phyloP scores from a whole-genome alignment of 2,329 filamentous ascomycete species.

The Ophiostoma angusticollis region DNA sequence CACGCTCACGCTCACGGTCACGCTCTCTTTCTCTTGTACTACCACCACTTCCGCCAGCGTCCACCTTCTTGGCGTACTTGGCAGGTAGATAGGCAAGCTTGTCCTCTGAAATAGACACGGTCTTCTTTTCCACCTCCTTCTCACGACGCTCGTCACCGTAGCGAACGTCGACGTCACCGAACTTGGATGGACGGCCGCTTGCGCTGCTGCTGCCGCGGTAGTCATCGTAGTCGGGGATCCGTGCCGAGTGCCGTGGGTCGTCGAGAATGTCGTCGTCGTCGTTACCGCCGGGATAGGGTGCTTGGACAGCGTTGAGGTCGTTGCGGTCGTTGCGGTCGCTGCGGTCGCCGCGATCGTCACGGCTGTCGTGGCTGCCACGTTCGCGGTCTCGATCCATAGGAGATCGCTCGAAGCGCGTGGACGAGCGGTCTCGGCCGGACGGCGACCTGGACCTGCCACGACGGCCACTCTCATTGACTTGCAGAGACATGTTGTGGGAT shows the following conservation, averaged over 20 bases:
- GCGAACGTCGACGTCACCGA: slow-evolving; percentile 20
- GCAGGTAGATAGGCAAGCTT: slow-evolving; percentile 33
- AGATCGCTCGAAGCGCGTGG: slow-evolving; percentile 9
- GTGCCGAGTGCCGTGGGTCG: slow-evolving; percentile 21
- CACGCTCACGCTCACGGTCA: slow-evolving; percentile 17
- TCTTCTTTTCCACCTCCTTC: slow-evolving; percentile 17
- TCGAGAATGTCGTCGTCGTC: slow-evolving; percentile 19
- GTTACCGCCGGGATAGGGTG: slow-evolving; percentile 29
- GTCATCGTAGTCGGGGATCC: slow-evolving; percentile 21
- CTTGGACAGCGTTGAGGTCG: slow-evolving; percentile 24
- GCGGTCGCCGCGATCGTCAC: slow-evolving; percentile 16
- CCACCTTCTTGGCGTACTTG: slow-evolving; percentile 30
- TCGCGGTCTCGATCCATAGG: slow-evolving; percentile 14
- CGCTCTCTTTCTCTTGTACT: slow-evolving; percentile 14
- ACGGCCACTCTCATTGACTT: slow-evolving; percentile 31
- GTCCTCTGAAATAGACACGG: slow-evolving; percentile 22
- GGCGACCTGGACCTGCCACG: slow-evolving; percentile 36
- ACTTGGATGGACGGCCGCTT: slow-evolving; percentile 25
- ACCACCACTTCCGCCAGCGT: not conserved
- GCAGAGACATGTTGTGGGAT: slow-evolving; percentile 35
- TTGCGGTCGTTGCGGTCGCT: not conserved
- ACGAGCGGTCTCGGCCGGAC: slow-evolving; percentile 24
- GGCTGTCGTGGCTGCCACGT: slow-evolving; percentile 24
- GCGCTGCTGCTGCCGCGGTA: slow-evolving; percentile 18
- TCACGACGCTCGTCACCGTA: slow-evolving; percentile 18